Evolutionary conservation across 139 green algal species (phyloP).

Genomic region (Picochlorum sp.): DNA sequence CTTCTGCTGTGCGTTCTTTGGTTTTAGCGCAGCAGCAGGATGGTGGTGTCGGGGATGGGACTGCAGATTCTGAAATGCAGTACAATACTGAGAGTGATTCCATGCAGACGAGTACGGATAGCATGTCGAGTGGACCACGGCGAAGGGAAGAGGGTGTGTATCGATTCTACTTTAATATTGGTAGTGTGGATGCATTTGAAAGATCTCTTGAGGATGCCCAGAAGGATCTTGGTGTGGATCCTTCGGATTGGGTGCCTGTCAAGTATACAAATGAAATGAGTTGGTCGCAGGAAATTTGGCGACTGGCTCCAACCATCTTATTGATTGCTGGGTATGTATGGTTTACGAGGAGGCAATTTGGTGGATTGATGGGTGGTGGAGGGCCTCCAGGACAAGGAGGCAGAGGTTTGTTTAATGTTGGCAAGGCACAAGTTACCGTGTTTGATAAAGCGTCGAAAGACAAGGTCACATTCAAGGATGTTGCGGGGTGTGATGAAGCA

Average conservation of each 20-base stretch:
- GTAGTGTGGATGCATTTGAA: conserved; percentile 90
- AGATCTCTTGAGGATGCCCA: conserved; percentile 93
- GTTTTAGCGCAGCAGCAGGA: background rate
- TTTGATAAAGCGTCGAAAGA: conserved; percentile 89
- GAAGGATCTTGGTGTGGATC: conserved; percentile 33
- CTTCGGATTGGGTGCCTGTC: conserved; percentile 49
- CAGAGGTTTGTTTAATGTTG: conserved; percentile 84
- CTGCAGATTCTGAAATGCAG: background rate
- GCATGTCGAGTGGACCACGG: background rate
- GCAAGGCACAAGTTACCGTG: conserved; percentile 61
- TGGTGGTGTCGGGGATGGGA: background rate
- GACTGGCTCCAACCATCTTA: conserved; percentile 81
- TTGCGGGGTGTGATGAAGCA: conserved; percentile 93
- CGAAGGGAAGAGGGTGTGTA: conserved; percentile 22
- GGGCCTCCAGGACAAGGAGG: conserved; percentile 35
- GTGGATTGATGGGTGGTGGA: conserved; percentile 36
- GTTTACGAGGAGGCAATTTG: conserved; percentile 67
- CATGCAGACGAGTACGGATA: background rate
- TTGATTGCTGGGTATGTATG: conserved; percentile 85
- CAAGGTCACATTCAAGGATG: conserved; percentile 84
- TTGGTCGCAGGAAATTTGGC: conserved; percentile 63
- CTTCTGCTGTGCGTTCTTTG: conserved; percentile 3
- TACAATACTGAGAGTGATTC: background rate
- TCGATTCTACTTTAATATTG: conserved; percentile 96
- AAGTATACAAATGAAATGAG: conserved; percentile 65